Evolutionary conservation across 2,329 filamentous ascomycete species (phyloP).

Genomic region (Fusarium illudens): DNA sequence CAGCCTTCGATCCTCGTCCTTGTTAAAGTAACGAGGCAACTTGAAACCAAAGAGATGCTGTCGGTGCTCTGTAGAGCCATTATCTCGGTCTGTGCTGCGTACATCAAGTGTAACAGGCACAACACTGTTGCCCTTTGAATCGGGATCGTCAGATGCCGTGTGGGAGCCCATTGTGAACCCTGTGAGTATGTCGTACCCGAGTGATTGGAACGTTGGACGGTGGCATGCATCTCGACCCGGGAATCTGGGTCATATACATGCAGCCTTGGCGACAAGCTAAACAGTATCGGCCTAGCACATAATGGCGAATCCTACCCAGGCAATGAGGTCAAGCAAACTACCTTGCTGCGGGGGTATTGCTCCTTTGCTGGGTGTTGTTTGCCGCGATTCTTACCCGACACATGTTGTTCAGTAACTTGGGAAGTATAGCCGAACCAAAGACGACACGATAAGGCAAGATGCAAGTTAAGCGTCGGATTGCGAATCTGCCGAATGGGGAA

Average conservation of each 20-base stretch:
- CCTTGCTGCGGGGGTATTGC: not conserved
- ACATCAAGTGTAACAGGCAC: not conserved
- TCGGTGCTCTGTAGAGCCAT: not conserved
- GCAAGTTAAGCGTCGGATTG: constrained; percentile 11
- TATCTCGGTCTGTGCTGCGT: not conserved
- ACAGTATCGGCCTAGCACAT: not conserved
- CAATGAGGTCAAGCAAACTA: constrained; percentile 1
- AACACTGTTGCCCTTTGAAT: not conserved
- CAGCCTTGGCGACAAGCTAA: not conserved
- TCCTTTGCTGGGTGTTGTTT: not conserved
- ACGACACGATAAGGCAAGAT: constrained; percentile 1
- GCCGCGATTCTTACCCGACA: not conserved
- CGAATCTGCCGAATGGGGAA: constrained; percentile 12
- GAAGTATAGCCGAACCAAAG: not conserved
- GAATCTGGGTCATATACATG: constrained; percentile 14
- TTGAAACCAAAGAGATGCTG: not conserved
- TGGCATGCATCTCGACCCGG: not conserved
- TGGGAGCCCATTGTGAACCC: constrained; percentile 1
- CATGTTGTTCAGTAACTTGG: not conserved
- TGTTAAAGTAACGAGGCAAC: constrained; percentile 17
- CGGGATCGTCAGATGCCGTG: not conserved
- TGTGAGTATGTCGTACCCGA: not conserved
- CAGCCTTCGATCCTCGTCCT: constrained; percentile 7
- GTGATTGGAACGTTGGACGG: not conserved
- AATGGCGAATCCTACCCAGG: constrained; percentile 11